Evolutionary conservation across 2,329 filamentous ascomycete species (phyloP).

Genomic region (Peltaster fructicola): DNA sequence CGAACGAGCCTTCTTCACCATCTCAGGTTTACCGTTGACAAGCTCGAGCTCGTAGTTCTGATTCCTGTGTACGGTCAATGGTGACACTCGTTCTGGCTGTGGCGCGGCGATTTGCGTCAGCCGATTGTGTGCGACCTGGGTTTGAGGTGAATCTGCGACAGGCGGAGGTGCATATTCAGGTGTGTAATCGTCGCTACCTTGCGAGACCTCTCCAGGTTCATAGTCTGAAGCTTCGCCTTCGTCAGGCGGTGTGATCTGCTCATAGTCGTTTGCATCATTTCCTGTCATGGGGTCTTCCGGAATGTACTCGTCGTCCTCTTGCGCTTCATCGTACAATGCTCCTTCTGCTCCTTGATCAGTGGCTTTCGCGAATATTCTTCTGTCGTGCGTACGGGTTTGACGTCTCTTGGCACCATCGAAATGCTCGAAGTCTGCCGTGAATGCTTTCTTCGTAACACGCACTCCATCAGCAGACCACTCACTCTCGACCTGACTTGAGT

Average conservation of each 20-base stretch:
- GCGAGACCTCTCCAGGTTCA: slow-evolving; percentile 19
- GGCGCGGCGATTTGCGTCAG: slow-evolving; percentile 46
- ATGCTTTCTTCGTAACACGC: too few species aligned
- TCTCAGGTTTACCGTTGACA: slow-evolving; percentile 23
- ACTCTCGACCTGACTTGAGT: slow-evolving; percentile 67
- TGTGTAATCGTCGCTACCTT: slow-evolving; percentile 9
- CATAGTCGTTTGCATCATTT: not conserved
- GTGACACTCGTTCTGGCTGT: slow-evolving; percentile 52
- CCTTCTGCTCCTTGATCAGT: too few species aligned
- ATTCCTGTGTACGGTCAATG: slow-evolving; percentile 35
- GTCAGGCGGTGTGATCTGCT: slow-evolving; percentile 5
- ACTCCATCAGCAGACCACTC: slow-evolving; percentile 51
- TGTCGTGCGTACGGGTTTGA: slow-evolving; percentile 6
- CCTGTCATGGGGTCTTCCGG: slow-evolving; percentile 12
- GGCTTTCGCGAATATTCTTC: slow-evolving; percentile 6
- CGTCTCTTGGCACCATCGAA: slow-evolving; percentile 5
- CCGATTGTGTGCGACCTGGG: too few species aligned
- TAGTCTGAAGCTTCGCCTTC: slow-evolving; percentile 20
- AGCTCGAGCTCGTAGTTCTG: slow-evolving; percentile 27
- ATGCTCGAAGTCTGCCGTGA: slow-evolving; percentile 11
- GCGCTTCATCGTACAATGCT: slow-evolving; percentile 3
- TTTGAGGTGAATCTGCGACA: too few species aligned
- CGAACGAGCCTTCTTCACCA: slow-evolving; percentile 11
- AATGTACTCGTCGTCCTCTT: slow-evolving; percentile 17
- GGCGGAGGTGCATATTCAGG: slow-evolving; percentile 5